Percentiles rank a stretch among this genome's conserved stretches.
These are phyloP conservation scores for Yamadazyma insecticola DNA, from an alignment of 805 yeast genomes.

Conservation along the genomic window DNA sequence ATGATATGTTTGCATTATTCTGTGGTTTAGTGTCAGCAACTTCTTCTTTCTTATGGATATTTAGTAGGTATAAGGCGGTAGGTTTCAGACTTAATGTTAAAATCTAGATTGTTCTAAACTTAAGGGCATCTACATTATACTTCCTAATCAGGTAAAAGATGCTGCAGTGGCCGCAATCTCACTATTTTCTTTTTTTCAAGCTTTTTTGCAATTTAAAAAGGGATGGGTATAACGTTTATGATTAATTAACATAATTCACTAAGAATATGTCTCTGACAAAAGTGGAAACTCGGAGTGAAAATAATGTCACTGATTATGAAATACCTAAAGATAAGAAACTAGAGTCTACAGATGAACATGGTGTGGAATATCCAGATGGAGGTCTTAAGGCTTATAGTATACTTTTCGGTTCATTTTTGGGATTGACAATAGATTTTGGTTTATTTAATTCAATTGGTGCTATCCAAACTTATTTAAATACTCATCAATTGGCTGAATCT, in stretches of 20 bases:
- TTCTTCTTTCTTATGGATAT: conserved; percentile 24
- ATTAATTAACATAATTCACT: too few relatives aligned
- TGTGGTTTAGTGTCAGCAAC: conserved; percentile 25
- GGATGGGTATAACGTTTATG: too few relatives aligned
- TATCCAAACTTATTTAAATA: conserved; percentile 53
- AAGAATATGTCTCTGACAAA: too few relatives aligned
- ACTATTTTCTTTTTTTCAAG: too few relatives aligned
- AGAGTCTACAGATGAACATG: neutral
- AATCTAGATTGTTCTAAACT: too few relatives aligned
- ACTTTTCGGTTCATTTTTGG: conserved; percentile 54
- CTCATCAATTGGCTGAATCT: conserved; percentile 45
- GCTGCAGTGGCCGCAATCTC: too few relatives aligned
- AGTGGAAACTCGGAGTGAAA: too few relatives aligned
- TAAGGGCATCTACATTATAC: too few relatives aligned
- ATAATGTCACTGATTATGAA: neutral
- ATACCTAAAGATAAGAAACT: neutral
- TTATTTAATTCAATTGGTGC: conserved; percentile 56
- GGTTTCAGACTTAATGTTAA: conserved; percentile 22
- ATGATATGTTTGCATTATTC: conserved; percentile 28
- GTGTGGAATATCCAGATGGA: conserved; percentile 47
- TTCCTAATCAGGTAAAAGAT: too few relatives aligned
- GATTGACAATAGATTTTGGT: conserved; percentile 52
- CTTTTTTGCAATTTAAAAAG: too few relatives aligned
- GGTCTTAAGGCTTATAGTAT: conserved; percentile 53
- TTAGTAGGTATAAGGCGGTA: conserved; percentile 26